Evolutionary conservation across 768 basidiomycete species (phyloP), one percentile per base, ranked within the genome.

Genomic region (Suillus ampliporus): DNA sequence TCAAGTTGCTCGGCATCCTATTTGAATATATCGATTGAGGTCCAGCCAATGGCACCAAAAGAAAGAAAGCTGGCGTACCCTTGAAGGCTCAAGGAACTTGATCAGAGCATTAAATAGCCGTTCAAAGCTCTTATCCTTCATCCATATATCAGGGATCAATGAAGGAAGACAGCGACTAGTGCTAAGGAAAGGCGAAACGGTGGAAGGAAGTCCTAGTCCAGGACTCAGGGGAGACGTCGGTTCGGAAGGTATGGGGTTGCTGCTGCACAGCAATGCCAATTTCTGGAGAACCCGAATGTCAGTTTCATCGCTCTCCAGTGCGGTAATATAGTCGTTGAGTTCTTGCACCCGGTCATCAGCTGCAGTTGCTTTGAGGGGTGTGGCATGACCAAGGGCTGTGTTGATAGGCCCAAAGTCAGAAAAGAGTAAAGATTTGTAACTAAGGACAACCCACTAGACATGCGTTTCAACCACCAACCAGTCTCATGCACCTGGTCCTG

Each of bases 381-480:
- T 80, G 43, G 82, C 80, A 67, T 84, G 82, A 31, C 82, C 81
- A 64, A 87, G 74, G 26, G 61, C 75, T 75, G 21, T 41, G n/a
- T 40, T 38, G 23, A 35, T 26, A n/a, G 28, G 26, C 52, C 54
- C 28, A 17, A 10, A 17, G 31, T 75, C 58, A 72, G 64, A 54
- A 64, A 21, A 35, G 19, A n/a, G 53, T 28, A 4, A 57, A 46
- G 41, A 6, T 37, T 15, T 59, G 38, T 56, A 17, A 17, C 5
- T 62, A 53, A 57, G 44, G 6, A 35, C 46, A 46, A 85, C 87
- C 73, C 71, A 95, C 94, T 75, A 46, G 84, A 79, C 72, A 86
- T 88, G 66, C 90, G 82, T 72, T 91, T 92, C 64, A 87, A 72
- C 94, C 94, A 95, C 94, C 94, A 96, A 8, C 86, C 86, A 23